phyloP scores from a whole-genome alignment of 2,329 filamentous ascomycete genomes.

The Botryosphaeria dothidea region DNA sequence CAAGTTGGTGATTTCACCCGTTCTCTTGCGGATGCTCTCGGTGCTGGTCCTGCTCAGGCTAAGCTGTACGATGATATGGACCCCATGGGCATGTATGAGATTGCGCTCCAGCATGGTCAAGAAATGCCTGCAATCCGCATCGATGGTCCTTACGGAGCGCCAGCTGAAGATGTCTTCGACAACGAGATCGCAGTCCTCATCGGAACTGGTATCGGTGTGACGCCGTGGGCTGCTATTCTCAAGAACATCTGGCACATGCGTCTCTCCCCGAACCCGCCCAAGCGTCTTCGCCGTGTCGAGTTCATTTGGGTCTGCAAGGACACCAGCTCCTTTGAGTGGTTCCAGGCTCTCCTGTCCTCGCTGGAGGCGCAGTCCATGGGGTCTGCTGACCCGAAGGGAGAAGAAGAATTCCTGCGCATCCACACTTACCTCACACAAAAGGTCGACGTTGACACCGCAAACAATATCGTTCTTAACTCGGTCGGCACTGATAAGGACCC shows the following conservation, averaged over 20 bases:
- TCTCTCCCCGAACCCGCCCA: slow-evolving; percentile 83
- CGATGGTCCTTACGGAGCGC: slow-evolving; percentile 94
- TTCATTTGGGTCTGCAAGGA: slow-evolving; percentile 99
- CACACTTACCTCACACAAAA: slow-evolving; percentile 97
- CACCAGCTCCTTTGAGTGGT: slow-evolving; percentile 96
- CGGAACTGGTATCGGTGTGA: slow-evolving; percentile 84
- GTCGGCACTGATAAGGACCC: slow-evolving; percentile 88
- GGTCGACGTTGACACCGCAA: slow-evolving; percentile 85
- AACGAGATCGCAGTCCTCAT: slow-evolving; percentile 87
- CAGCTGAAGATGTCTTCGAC: slow-evolving; percentile 95
- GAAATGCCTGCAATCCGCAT: slow-evolving; percentile 88
- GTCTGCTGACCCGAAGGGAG: slow-evolving; percentile 46
- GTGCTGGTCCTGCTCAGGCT: slow-evolving; percentile 81
- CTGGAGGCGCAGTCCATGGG: slow-evolving; percentile 82
- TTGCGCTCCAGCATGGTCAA: slow-evolving; percentile 89
- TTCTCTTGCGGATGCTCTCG: slow-evolving; percentile 92
- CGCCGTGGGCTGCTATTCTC: slow-evolving; percentile 81
- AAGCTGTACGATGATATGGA: slow-evolving; percentile 91
- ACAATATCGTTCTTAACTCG: slow-evolving; percentile 96
- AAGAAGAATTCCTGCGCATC: slow-evolving; percentile 84
- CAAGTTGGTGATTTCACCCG: slow-evolving; percentile 97
- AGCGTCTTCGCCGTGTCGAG: slow-evolving; percentile 87
- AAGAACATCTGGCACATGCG: slow-evolving; percentile 99
- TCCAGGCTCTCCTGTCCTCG: slow-evolving; percentile 88
- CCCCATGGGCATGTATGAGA: slow-evolving; percentile 95